Conservation (phyloP, 805 yeast genomes). For the Wickerhamomyces mucosus region DNA sequence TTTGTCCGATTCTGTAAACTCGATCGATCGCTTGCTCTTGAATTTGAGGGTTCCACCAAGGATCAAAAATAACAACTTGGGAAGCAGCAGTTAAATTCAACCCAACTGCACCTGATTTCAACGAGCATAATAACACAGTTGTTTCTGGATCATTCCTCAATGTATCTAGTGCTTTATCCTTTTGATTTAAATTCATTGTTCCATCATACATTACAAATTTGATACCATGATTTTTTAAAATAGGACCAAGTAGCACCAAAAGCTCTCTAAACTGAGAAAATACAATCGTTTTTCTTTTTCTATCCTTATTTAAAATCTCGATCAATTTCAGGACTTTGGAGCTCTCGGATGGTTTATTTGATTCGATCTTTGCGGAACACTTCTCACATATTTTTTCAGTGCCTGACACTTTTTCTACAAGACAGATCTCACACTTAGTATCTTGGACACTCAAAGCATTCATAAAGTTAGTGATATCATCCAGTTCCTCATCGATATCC, state of each 20-base stretch:
- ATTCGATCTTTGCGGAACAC: constrained; percentile 11
- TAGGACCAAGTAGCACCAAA: constrained; percentile 22
- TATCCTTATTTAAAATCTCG: constrained; percentile 23
- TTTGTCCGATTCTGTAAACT: constrained; percentile 87
- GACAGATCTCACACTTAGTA: constrained; percentile 18
- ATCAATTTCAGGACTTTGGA: constrained; percentile 28
- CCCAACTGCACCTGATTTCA: constrained; percentile 93
- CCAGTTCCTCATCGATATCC: constrained; percentile 11
- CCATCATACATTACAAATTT: constrained; percentile 28
- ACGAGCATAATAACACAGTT: constrained; percentile 50
- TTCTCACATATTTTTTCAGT: constrained; percentile 7
- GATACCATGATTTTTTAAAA: constrained; percentile 22
- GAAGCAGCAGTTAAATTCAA: constrained; percentile 77
- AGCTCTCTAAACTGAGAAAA: constrained; percentile 34
- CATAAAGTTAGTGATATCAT: constrained; percentile 16
- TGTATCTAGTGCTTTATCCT: constrained; percentile 21
- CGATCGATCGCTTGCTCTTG: constrained; percentile 89
- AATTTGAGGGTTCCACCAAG: constrained; percentile 92
- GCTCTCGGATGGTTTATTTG: constrained; percentile 12
- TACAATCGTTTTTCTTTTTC: constrained; percentile 31
- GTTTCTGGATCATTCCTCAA: constrained; percentile 22
- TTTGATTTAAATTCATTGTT: constrained; percentile 18
- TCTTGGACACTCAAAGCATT: constrained; percentile 15
- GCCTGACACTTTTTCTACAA: constrained; percentile 7
- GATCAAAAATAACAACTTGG: constrained; percentile 80